Evolutionary conservation across 1,284 basidiomycete genomes (phyloP).

Genomic region (Ganoderma multipileum): DNA sequence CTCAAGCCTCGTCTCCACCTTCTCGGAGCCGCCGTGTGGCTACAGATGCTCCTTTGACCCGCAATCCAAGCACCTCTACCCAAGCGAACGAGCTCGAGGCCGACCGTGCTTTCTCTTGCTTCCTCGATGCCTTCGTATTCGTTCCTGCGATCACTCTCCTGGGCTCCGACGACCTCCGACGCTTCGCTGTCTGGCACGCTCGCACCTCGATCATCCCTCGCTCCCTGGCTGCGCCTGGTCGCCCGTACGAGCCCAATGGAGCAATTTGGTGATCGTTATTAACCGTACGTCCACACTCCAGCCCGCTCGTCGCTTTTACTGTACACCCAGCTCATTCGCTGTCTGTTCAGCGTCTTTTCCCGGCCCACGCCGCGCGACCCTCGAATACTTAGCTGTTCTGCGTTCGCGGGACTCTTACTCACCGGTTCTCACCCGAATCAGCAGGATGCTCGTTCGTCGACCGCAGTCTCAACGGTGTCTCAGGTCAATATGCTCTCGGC

Average conservation of each 20-base stretch:
- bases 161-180: background rate
- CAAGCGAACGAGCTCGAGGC: background rate
- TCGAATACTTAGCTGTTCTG: background rate
- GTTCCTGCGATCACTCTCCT: background rate
- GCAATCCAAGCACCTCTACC: background rate
- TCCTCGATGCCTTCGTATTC: background rate
- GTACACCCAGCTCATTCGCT: background rate
- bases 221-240: background rate
- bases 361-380: background rate
- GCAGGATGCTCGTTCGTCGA: background rate
- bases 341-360: background rate
- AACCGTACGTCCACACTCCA: background rate
- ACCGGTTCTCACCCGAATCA: background rate
- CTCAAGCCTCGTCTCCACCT: background rate
- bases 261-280: background rate
- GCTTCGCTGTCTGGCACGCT: background rate
- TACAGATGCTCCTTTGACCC: background rate
- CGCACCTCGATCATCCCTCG: background rate
- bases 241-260: background rate
- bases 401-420: background rate
- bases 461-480: constrained; percentile 4
- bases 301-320: background rate
- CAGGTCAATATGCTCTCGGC: background rate
- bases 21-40: background rate
- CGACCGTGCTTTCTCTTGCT: background rate